These are phyloP conservation scores for Mentha longifolia DNA, from an alignment of 257 asterid species.

Conservation along the genomic window DNA sequence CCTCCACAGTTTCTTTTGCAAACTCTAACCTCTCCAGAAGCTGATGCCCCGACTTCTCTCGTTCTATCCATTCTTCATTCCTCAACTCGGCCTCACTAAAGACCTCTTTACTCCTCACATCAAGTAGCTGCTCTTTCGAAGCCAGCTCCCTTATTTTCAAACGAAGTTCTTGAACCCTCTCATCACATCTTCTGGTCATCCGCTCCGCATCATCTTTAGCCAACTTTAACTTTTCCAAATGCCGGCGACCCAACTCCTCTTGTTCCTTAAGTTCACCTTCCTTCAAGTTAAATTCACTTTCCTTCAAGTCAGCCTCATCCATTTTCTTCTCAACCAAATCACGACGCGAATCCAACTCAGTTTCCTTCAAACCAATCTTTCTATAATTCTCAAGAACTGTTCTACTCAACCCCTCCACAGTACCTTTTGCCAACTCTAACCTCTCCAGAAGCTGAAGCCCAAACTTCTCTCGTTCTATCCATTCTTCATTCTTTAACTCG, in stretches of 20 bases:
- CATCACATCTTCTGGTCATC: conserved; percentile 4
- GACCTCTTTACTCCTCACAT: conserved; percentile 23
- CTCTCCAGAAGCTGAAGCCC: conserved; percentile 32
- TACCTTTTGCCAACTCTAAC: conserved; percentile 28
- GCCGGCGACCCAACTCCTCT: conserved; percentile 31
- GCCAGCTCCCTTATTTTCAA: conserved; percentile 20
- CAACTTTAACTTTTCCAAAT: conserved; percentile 34
- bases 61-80: conserved; percentile 26
- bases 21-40: conserved; percentile 34
- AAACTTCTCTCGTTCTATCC: conserved; percentile 28
- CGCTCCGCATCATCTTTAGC: conserved; percentile 21
- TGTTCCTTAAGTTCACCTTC: conserved; percentile 25
- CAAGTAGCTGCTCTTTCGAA: conserved; percentile 32
- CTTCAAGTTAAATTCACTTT: too few species aligned
- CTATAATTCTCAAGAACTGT: conserved; percentile 21
- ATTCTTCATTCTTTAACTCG: conserved; percentile 24
- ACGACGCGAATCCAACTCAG: conserved; percentile 12
- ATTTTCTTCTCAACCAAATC: conserved; percentile 43
- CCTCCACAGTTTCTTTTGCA: conserved; percentile 28
- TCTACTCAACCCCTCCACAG: conserved; percentile 24
- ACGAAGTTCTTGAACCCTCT: conserved; percentile 23
- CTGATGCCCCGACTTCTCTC: conserved; percentile 24
- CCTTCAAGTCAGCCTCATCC: conserved; percentile 39
- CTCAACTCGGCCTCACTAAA: conserved; percentile 22
- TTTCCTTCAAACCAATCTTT: conserved; percentile 23